Conservation (phyloP, 306 rosid genomes). For the Citrullus mucosospermus region DNA sequence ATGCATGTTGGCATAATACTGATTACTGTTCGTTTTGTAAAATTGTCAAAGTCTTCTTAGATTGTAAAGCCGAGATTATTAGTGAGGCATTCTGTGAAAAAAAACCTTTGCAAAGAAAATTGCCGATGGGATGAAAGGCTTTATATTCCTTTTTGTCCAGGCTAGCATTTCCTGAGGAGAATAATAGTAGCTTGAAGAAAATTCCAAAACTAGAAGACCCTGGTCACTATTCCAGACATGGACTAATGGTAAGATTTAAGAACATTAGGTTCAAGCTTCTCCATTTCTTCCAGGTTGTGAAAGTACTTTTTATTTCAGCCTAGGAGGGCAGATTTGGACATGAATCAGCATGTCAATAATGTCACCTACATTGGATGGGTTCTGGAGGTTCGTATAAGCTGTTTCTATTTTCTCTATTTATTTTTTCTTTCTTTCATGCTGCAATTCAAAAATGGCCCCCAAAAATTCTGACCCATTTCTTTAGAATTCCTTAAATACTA, state of each 20-base stretch:
- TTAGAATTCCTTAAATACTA: not conserved
- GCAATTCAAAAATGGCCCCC: not conserved
- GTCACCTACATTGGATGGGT: constrained; percentile 94
- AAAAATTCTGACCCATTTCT: not conserved
- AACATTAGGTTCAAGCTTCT: not conserved
- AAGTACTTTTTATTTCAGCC: constrained; percentile 45
- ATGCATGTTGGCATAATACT: not conserved
- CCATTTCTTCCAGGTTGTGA: constrained; percentile 21
- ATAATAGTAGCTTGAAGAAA: constrained; percentile 52
- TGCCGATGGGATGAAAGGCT: not conserved
- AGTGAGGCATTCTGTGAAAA: not conserved
- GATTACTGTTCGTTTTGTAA: not conserved
- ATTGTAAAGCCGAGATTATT: not conserved
- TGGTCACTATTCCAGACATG: constrained; percentile 40
- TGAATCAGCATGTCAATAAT: constrained; percentile 93
- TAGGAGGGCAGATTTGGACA: constrained; percentile 87
- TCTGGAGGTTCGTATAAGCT: constrained; percentile 51
- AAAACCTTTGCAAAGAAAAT: not conserved
- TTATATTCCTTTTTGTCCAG: constrained; percentile 13
- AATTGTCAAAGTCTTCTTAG: not conserved
- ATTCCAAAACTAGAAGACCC: constrained; percentile 80
- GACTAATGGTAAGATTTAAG: constrained; percentile 56
- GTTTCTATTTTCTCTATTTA: constrained; percentile 3
- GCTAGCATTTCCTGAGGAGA: constrained; percentile 69
- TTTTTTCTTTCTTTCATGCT: not conserved